Base-by-base conservation (phyloP, 257 asterid genomes). In the Perilla frutescens region DNA sequence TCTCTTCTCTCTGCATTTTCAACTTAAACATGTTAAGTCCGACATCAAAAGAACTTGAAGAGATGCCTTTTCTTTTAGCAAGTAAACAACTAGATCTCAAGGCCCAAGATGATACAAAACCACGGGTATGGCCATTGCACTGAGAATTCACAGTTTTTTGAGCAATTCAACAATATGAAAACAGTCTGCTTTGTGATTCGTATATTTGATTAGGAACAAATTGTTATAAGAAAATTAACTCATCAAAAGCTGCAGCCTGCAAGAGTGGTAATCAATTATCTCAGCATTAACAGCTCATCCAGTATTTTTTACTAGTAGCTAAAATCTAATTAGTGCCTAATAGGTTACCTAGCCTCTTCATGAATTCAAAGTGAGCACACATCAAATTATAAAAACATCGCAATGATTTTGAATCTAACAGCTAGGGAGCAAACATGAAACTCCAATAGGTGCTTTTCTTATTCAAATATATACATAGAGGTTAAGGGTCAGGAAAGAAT, bases 1-100 rank as follows among this genome's bases (percentile, higher is more conserved):
- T 62, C 74, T 40, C 44, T 44, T 64, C 34, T 70, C 54, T 71
- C 90, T 85, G 86, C 83, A 79, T 61, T 67, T 34, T 49, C 14
- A 56, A 67, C 9, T 62, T 15, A 54, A 51, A 82, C 66, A 43
- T 41, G 49, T 64, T 13, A 69, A 57, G 40, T 44, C 49, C 10
- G 39, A 44, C 54, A 63, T 74, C 14, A 49, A 51, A 58, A 59
- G 20, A 31, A 40, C 69, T 70, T 50, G 10, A 64, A 41, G 53
- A 62, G 41, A 48, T 39, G 66, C 1, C 67, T 36, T 48, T 31
- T 12, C 6, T 47, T 56, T 8, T 49, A 64, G 66, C 39, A 49
- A 41, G 37, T 48, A 71, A 34, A 41, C 51, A 64, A 55, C 26
- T 20, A 39, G 44, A 31, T 34, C 34, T 9, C 13, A 50, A 45